A percentile compares a stretch with the other conserved stretches of the same genome.
Evolutionary conservation across 208 protist genomes (phyloP).

Genomic region (Borovskyia barvae): DNA sequence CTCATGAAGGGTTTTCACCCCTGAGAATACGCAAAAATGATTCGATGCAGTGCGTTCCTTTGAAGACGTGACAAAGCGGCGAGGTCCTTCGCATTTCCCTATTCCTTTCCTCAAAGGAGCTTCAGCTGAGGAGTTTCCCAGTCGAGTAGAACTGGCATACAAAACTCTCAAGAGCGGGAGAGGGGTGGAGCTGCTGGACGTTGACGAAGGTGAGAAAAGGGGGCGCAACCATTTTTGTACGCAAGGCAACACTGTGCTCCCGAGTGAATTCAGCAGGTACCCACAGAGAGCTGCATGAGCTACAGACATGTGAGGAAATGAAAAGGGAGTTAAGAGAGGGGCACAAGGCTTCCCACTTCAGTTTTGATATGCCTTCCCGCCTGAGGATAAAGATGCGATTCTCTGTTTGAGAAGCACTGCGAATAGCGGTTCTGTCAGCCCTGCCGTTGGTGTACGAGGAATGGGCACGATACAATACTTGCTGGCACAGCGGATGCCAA

Average conservation of each 20-base stretch:
- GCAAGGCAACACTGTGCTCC: neutral
- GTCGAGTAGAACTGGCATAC: no score
- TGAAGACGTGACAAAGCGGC: no score
- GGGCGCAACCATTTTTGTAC: neutral
- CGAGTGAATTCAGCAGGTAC: no score
- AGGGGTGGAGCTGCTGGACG: neutral
- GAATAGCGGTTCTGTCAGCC: neutral
- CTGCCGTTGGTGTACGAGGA: neutral
- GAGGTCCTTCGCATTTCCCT: no score
- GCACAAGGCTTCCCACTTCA: conserved; percentile 4
- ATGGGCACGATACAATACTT: conserved; percentile 6
- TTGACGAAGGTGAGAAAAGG: neutral
- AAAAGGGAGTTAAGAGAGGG: neutral
- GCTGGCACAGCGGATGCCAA: conserved; percentile 13
- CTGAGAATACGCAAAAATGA: no score
- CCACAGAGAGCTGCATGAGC: neutral
- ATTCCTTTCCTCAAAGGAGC: no score
- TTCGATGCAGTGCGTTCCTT: no score
- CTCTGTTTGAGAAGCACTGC: neutral
- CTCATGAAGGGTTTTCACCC: no score
- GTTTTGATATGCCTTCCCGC: no score
- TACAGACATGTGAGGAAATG: neutral
- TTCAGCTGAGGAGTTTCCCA: no score
- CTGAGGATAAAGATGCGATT: neutral
- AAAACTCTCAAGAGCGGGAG: no score